These are phyloP conservation scores for Leptosphaerulina australis DNA, from an alignment of 2,329 filamentous ascomycete genomes.

Conservation along the genomic window DNA sequence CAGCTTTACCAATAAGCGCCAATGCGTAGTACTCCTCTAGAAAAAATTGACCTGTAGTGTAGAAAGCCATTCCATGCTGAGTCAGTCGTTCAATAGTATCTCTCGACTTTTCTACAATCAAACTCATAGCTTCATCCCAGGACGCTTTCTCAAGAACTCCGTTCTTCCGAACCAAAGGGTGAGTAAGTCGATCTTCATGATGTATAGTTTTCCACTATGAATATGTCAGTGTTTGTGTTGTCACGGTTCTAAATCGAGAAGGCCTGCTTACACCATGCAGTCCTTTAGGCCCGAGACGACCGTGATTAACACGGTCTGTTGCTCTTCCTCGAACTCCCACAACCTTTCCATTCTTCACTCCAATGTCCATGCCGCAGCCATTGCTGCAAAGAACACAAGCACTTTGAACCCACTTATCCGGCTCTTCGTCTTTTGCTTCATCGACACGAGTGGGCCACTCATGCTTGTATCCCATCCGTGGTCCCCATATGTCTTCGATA, in stretches of 20 bases:
- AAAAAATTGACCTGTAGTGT: constrained; percentile 15
- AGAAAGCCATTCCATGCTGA: constrained; percentile 12
- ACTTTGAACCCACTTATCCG: constrained; percentile 9
- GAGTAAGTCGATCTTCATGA: constrained; percentile 8
- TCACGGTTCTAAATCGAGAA: background rate
- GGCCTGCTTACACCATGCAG: constrained; percentile 1
- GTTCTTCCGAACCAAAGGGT: constrained; percentile 13
- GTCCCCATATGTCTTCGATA: constrained; percentile 11
- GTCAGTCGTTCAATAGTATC: constrained; percentile 10
- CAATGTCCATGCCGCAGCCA: constrained; percentile 6
- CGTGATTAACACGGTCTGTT: constrained; percentile 8
- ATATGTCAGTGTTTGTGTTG: background rate
- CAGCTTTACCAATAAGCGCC: constrained; percentile 14
- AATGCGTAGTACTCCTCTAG: constrained; percentile 16
- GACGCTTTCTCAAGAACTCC: constrained; percentile 13
- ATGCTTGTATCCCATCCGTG: constrained; percentile 3
- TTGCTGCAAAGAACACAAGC: constrained; percentile 11
- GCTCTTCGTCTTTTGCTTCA: constrained; percentile 7
- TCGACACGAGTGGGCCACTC: constrained; percentile 11
- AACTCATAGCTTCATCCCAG: constrained; percentile 18
- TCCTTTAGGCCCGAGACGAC: constrained; percentile 5
- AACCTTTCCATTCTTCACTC: constrained; percentile 5
- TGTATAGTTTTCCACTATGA: constrained; percentile 8
- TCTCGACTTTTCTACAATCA: constrained; percentile 17
- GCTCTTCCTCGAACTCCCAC: constrained; percentile 7